Conservation (phyloP, 306 rosid species). For the Pyrus betulifolia region DNA sequence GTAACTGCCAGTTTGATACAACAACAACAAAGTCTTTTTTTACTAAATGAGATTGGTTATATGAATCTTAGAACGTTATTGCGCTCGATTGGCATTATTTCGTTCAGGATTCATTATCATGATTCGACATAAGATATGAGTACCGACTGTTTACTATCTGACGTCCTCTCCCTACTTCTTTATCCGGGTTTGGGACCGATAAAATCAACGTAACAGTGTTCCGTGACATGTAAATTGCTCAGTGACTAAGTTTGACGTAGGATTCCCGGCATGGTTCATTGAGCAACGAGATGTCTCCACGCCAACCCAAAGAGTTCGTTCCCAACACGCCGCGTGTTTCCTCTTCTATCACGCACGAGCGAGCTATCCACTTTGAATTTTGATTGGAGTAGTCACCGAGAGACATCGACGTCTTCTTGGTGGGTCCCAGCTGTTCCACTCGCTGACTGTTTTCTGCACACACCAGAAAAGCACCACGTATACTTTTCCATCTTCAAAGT, state of each 20-base stretch:
- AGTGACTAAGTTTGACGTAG: not conserved
- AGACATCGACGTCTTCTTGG: not conserved
- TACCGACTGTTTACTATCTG: accelerated
- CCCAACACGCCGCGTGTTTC: conserved; percentile 20
- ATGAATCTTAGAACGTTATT: accelerated
- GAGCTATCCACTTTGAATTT: not conserved
- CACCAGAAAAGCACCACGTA: not conserved
- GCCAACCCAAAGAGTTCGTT: not conserved
- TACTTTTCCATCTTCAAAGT: not conserved
- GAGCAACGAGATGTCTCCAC: not conserved
- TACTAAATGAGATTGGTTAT: accelerated
- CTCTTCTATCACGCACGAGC: not conserved
- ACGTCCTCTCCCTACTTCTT: accelerated
- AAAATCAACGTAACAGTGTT: no score
- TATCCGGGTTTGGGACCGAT: accelerated
- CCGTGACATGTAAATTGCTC: no score
- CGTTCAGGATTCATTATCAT: not conserved
- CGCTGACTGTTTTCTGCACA: not conserved
- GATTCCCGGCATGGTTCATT: not conserved
- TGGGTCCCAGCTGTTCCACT: conserved; percentile 5
- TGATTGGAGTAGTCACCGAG: not conserved
- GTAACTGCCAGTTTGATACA: no score
- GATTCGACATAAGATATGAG: no score
- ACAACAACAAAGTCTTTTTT: no score
- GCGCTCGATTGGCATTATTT: accelerated